These are phyloP conservation scores for Moricandia moricandioides DNA, from an alignment of 345 rosid genomes.

Conservation along the genomic window DNA sequence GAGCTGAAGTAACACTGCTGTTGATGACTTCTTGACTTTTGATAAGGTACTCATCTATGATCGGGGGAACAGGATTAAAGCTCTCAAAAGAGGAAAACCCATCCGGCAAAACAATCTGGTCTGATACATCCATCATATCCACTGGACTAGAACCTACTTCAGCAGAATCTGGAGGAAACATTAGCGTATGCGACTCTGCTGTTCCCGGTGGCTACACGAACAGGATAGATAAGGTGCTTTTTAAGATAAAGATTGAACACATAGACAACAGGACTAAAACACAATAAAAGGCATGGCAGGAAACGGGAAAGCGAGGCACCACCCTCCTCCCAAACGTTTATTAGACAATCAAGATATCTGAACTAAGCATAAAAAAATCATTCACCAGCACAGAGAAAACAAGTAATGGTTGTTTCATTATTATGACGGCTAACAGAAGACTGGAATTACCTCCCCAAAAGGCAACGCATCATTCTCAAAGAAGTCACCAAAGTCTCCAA, in stretches of 20 bases:
- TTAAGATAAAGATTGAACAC: conserved; percentile 24
- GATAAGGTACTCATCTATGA: conserved; percentile 60
- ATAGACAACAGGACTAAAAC: not conserved
- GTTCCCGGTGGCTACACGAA: conserved; percentile 96
- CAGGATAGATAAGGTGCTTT: conserved; percentile 11
- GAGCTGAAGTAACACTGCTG: conserved; percentile 49
- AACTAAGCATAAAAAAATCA: not conserved
- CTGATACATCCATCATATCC: conserved; percentile 74
- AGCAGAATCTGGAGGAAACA: conserved; percentile 80
- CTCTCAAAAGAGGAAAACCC: conserved; percentile 80
- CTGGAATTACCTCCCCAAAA: conserved; percentile 86
- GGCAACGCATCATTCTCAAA: conserved; percentile 89
- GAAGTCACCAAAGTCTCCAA: conserved; percentile 99
- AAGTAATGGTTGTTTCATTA: not conserved
- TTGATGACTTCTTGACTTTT: conserved; percentile 66
- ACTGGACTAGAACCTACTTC: conserved; percentile 79
- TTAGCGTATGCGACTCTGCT: conserved; percentile 87
- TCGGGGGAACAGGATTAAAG: conserved; percentile 62
- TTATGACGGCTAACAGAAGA: conserved; percentile 5
- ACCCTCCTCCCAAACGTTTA: conserved; percentile 14
- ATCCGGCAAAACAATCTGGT: conserved; percentile 74
- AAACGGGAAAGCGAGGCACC: not conserved
- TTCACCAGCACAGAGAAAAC: conserved; percentile 14
- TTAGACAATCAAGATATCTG: conserved; percentile 6
- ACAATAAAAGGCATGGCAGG: conserved; percentile 2